Percentiles rank a stretch among this genome's conserved stretches.
phyloP scores from a whole-genome alignment of 345 rosid species.

The Anacardium occidentale region DNA sequence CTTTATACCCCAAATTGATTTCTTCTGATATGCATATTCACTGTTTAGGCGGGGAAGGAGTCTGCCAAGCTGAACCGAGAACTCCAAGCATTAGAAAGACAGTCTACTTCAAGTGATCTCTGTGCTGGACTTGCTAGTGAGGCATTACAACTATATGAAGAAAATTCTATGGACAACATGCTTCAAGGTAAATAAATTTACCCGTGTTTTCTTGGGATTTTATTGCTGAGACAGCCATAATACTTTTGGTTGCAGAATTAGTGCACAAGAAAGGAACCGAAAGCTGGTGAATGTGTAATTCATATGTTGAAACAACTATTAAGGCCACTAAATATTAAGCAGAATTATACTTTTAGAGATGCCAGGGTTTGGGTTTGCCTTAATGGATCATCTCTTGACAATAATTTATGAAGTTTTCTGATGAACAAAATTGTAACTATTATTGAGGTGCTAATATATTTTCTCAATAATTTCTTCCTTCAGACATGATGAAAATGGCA shows the following conservation, averaged over 20 bases:
- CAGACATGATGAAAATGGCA: slow-evolving; percentile 62
- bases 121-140: slow-evolving; percentile 51
- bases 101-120: slow-evolving; percentile 41
- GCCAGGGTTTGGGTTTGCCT: background rate
- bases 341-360: background rate
- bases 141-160: slow-evolving; percentile 48
- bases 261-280: background rate
- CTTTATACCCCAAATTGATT: background rate
- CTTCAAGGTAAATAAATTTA: slow-evolving; percentile 53
- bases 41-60: slow-evolving; percentile 55
- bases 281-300: background rate
- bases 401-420: background rate
- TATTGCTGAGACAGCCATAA: background rate
- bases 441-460: background rate
- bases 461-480: slow-evolving; percentile 16
- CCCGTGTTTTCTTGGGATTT: background rate
- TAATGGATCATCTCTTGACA: slow-evolving; percentile 1
- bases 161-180: slow-evolving; percentile 43
- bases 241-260: background rate
- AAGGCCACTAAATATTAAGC: background rate
- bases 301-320: background rate
- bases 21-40: slow-evolving; percentile 8
- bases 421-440: background rate
- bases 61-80: slow-evolving; percentile 57
- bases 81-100: slow-evolving; percentile 57